Conservation (phyloP, 2,329 filamentous ascomycete genomes). For the Ceratocystis albifundus region DNA sequence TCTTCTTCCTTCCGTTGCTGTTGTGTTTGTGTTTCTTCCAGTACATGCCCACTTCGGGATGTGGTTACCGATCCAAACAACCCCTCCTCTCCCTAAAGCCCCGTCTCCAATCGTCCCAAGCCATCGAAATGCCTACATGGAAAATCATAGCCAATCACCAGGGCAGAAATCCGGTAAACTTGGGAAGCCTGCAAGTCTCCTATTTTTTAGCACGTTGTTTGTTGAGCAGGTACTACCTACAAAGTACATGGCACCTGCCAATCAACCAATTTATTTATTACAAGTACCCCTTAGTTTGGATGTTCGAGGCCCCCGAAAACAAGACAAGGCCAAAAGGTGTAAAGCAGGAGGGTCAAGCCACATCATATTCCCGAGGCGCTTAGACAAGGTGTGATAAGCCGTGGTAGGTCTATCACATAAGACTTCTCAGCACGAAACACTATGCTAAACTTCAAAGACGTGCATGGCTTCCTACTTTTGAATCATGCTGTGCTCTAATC, state of each 20-base stretch:
- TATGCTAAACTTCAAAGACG: no score
- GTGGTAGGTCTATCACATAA: background rate
- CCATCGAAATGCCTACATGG: background rate
- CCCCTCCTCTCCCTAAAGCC: background rate
- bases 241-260: slow-evolving; percentile 4
- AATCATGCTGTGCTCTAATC: no score
- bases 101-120: background rate
- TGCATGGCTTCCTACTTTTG: no score
- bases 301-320: background rate
- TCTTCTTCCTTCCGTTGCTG: slow-evolving; percentile 7
- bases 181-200: no score
- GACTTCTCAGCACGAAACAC: background rate
- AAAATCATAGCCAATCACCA: background rate
- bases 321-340: background rate
- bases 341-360: background rate
- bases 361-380: background rate
- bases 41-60: background rate
- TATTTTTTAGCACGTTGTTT: no score
- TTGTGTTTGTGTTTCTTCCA: slow-evolving; percentile 3
- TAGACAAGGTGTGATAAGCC: background rate
- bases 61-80: background rate
- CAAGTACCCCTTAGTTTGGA: background rate
- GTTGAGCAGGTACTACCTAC: background rate
- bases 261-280: background rate
- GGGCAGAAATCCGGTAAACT: background rate